A percentile compares a stretch with the other conserved stretches of the same genome.
Evolutionary conservation across 345 rosid species (phyloP).

Genomic region (Populus simonii): DNA sequence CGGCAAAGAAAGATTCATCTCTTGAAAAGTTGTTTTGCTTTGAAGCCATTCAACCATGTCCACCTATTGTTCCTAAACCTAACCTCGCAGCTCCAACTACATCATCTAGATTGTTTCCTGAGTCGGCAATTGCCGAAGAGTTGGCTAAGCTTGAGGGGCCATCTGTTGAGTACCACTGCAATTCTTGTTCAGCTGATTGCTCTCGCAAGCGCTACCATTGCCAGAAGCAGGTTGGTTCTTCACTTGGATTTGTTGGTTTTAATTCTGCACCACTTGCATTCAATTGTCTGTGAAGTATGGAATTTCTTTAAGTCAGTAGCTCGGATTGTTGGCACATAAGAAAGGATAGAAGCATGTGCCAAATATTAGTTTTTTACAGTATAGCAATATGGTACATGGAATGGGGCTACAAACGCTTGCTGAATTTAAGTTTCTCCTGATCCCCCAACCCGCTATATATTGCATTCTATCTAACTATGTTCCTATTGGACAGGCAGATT

Average conservation of each 20-base stretch:
- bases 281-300: background rate
- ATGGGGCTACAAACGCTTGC: background rate
- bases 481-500: constrained; percentile 87
- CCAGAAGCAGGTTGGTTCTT: constrained; percentile 77
- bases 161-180: constrained; percentile 93
- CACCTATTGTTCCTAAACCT: constrained; percentile 45
- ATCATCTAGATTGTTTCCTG: constrained; percentile 66
- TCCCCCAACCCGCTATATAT: background rate
- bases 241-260: constrained; percentile 6
- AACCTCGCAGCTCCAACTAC: constrained; percentile 45
- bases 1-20: constrained; percentile 40
- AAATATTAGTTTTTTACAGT: background rate
- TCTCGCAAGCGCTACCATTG: constrained; percentile 99
- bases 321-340: background rate
- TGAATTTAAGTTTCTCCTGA: background rate
- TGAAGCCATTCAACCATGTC: constrained; percentile 52
- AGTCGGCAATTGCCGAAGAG: constrained; percentile 72
- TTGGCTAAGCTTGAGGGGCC: constrained; percentile 76
- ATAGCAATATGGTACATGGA: background rate
- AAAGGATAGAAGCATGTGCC: background rate
- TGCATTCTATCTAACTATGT: constrained; percentile 24
- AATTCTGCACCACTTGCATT: background rate
- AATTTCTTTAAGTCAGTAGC: background rate
- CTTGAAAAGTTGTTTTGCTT: constrained; percentile 77
- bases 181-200: constrained; percentile 97